These are phyloP conservation scores for Malassezia dermatis DNA, from an alignment of 1,284 basidiomycete species.

Conservation along the genomic window DNA sequence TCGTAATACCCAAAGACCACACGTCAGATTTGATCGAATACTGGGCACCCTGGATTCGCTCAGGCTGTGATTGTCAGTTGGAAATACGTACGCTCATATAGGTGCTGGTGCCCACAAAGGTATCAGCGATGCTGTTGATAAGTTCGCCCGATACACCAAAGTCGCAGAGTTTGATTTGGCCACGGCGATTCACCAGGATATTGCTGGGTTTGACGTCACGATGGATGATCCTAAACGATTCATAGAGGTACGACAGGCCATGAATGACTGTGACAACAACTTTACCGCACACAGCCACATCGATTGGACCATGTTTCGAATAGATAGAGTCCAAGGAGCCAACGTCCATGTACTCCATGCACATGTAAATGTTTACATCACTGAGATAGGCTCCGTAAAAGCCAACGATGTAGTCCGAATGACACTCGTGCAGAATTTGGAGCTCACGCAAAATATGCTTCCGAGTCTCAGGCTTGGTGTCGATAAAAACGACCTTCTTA, in stretches of 20 bases:
- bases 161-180: conserved; percentile 96
- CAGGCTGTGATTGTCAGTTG: conserved; percentile 58
- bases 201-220: conserved; percentile 99
- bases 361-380: conserved; percentile 96
- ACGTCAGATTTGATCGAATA: conserved; percentile 97
- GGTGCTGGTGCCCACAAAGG: conserved; percentile 93
- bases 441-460: conserved; percentile 96
- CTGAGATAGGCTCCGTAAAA: conserved; percentile 92
- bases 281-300: conserved; percentile 76
- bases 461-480: conserved; percentile 89
- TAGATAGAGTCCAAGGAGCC: conserved; percentile 74
- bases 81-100: conserved; percentile 79
- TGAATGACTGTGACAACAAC: conserved; percentile 86
- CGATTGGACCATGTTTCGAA: conserved; percentile 79
- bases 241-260: conserved; percentile 94
- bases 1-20: conserved; percentile 87
- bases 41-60: conserved; percentile 93
- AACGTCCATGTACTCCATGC: conserved; percentile 91
- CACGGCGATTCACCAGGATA: conserved; percentile 82
- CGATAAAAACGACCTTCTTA: conserved; percentile 70
- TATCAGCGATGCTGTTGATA: conserved; percentile 96
- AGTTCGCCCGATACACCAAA: conserved; percentile 97
- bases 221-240: conserved; percentile 97
- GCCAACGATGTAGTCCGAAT: conserved; percentile 82
- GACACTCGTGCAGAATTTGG: conserved; percentile 96